These are phyloP conservation scores for Chrysoporthe austroafricana DNA, from an alignment of 2,329 filamentous ascomycete species.

Conservation along the genomic window DNA sequence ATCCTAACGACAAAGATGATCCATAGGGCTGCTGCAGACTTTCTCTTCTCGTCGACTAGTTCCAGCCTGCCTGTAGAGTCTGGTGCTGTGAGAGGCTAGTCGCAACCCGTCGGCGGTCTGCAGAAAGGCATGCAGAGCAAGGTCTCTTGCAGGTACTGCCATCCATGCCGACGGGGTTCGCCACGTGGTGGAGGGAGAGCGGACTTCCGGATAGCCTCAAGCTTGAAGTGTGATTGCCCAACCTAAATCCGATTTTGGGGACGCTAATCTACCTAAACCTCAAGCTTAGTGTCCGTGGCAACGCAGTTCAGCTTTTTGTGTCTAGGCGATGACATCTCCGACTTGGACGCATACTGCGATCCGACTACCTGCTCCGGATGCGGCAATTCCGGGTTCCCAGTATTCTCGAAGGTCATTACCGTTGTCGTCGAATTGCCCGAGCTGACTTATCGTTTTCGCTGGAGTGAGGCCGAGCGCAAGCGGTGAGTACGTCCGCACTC, in stretches of 20 bases:
- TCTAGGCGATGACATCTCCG: too few relatives aligned
- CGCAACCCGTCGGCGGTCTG: constrained; percentile 1
- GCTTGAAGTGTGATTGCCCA: neutral
- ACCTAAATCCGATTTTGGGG: neutral
- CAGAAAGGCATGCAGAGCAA: constrained; percentile 12
- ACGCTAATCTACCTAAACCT: neutral
- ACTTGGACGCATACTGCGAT: neutral
- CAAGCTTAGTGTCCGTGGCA: too few relatives aligned
- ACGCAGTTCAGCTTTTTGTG: too few relatives aligned
- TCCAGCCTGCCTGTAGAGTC: neutral
- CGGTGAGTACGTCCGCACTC: constrained; percentile 1
- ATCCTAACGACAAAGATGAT: too few relatives aligned
- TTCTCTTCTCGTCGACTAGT: neutral
- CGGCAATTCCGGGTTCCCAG: neutral
- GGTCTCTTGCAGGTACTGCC: constrained; percentile 4
- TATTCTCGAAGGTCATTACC: neutral
- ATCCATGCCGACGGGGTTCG: constrained; percentile 5
- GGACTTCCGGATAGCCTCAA: constrained; percentile 4
- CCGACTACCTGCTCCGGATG: neutral
- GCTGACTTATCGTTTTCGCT: neutral
- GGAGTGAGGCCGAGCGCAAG: constrained; percentile 10
- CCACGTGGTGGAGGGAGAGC: constrained; percentile 14
- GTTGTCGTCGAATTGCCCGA: constrained; percentile 8
- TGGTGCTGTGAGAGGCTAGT: neutral
- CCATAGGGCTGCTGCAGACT: neutral